Base-by-base conservation (phyloP, 2,329 filamentous ascomycete genomes). In the Cryphonectria parasitica region DNA sequence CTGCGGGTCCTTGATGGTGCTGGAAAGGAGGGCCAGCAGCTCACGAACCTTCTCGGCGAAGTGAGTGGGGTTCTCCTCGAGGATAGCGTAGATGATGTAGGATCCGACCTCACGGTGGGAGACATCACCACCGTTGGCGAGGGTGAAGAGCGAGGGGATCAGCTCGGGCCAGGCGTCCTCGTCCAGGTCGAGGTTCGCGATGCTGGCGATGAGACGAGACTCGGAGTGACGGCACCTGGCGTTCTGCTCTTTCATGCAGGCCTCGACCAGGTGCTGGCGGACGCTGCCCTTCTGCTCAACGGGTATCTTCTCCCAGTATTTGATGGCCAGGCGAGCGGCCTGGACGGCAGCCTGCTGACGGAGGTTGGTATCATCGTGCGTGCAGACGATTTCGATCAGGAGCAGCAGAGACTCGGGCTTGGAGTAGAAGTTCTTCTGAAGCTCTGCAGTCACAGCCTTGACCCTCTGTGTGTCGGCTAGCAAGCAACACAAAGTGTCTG, bases 341-440 rank as follows among this genome's bases (percentile, higher is more conserved):
- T 98, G 95, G 74, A 98, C 94, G 67, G 95, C 93, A 67, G 96
- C 94, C 75, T 97, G 88, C 86, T 98, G 96, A 78, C 94, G 92
- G 69, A 98, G 86, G 75, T 90, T 88, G 63, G 87, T 80, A 78
- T 90, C 86, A 72, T 90, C 85, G 81, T 97, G 91, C 71, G 91
- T 93, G 76, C 94, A 92, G 76, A 97, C 88, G 77, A 98, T 90
- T 83, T 98, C 94, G 75, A 98, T 89, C 73, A 98, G 91, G 77
- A 93, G 90, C 69, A 95, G 87, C 70, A 98, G 89, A 22, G 94
- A 93, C 77, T 94, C 89, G 54, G 95, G 92, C 76, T 94, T 89
- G 77, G 90, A 91, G 85, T 97, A 98, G 86, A 93, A 98, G 83
- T 92, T 93, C 82, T 97, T 96, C 83, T 97, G 95, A 72, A 98